Evolutionary conservation across 2,329 filamentous ascomycete genomes (phyloP).

Genomic region (Kalaharituber pfeilii): DNA sequence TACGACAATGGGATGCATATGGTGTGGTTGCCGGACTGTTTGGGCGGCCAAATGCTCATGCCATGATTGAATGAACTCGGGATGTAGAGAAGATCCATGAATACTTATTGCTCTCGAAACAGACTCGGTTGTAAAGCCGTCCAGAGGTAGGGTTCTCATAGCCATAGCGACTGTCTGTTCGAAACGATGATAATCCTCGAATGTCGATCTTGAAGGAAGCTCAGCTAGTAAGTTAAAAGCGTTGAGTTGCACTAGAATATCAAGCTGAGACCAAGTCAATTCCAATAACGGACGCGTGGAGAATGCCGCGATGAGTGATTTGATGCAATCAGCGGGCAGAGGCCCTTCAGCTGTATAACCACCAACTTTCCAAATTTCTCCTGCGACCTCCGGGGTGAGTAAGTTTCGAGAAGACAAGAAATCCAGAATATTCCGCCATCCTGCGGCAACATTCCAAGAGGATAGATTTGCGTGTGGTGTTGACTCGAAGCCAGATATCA

Average conservation of each 20-base stretch:
- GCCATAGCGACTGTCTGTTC: background rate
- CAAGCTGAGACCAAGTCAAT: background rate
- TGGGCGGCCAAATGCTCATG: constrained; percentile 36
- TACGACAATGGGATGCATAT: constrained; percentile 25
- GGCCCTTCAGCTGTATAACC: constrained; percentile 32
- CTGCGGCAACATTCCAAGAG: constrained; percentile 5
- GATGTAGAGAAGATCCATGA: constrained; percentile 33
- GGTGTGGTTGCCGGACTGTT: background rate
- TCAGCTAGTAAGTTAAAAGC: background rate
- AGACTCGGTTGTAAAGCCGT: constrained; percentile 3
- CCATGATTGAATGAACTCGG: constrained; percentile 37
- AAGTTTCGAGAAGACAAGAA: constrained; percentile 47
- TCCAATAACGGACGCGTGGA: background rate
- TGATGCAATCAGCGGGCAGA: background rate
- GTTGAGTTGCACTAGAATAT: background rate
- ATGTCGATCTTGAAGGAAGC: background rate
- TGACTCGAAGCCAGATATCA: background rate
- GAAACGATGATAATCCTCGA: background rate
- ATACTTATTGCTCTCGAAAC: constrained; percentile 20
- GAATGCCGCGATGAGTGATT: background rate
- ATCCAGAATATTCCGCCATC: constrained; percentile 53
- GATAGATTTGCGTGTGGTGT: constrained; percentile 46
- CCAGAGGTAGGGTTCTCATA: background rate
- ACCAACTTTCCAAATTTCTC: constrained; percentile 74
- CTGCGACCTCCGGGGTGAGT: constrained; percentile 40